These are phyloP conservation scores for Eurotiales sp. DNA, from an alignment of 2,329 filamentous ascomycete genomes.

Conservation along the genomic window DNA sequence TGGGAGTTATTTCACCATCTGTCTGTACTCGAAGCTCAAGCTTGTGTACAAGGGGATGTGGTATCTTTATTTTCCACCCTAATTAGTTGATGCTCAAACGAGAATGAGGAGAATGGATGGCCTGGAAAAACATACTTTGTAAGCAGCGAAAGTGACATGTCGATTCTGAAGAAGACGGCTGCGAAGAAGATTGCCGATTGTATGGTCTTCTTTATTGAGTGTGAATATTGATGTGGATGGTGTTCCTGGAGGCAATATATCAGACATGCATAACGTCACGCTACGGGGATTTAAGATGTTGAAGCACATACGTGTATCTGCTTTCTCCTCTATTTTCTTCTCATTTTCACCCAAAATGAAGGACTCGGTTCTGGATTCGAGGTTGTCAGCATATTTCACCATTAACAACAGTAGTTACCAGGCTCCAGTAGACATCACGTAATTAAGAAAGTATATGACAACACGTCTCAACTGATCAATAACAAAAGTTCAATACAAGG, in stretches of 20 bases:
- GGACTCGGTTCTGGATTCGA: constrained; percentile 72
- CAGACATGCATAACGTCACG: too few species aligned
- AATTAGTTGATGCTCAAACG: not conserved
- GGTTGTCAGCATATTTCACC: not conserved
- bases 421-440: too few species aligned
- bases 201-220: constrained; percentile 96
- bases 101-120: not conserved
- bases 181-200: constrained; percentile 82
- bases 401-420: not conserved
- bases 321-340: constrained; percentile 86
- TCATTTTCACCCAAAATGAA: constrained; percentile 84
- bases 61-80: constrained; percentile 36
- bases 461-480: too few species aligned
- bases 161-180: constrained; percentile 80
- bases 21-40: constrained; percentile 84
- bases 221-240: constrained; percentile 94
- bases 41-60: constrained; percentile 45
- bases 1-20: constrained; percentile 81
- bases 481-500: not conserved
- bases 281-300: not conserved
- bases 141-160: constrained; percentile 85
- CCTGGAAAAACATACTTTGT: constrained; percentile 62
- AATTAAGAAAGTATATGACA: not conserved
- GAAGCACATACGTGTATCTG: constrained; percentile 74
- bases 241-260: constrained; percentile 57